phyloP scores from a whole-genome alignment of 2,329 filamentous ascomycete species.

The Colletotrichum sp. region DNA sequence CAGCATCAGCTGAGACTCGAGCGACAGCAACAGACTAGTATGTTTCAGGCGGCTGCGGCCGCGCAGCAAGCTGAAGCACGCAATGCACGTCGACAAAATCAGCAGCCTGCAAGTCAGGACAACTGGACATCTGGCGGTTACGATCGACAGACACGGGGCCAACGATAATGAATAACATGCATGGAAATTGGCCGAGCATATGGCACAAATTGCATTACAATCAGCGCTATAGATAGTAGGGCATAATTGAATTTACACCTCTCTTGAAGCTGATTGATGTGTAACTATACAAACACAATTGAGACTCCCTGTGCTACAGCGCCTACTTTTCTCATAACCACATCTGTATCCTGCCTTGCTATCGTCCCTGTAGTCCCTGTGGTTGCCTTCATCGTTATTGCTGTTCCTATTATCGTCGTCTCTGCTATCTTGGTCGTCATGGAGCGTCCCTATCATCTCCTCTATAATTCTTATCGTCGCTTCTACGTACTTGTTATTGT shows the following conservation, averaged over 20 bases:
- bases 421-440: too few species aligned
- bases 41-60: neutral
- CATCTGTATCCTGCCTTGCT: too few species aligned
- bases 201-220: neutral
- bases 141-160: neutral
- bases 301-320: too few species aligned
- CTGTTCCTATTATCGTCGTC: too few species aligned
- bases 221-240: neutral
- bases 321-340: fast-evolving
- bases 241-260: too few species aligned
- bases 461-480: too few species aligned
- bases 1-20: neutral
- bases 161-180: neutral
- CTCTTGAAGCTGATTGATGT: fast-evolving
- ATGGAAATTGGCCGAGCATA: neutral
- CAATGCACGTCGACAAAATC: neutral
- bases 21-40: neutral
- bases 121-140: neutral
- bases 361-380: neutral
- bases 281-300: too few species aligned
- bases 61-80: neutral
- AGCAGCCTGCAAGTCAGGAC: neutral
- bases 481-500: too few species aligned
- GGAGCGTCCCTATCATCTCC: too few species aligned
- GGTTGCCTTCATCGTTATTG: neutral